phyloP scores from a whole-genome alignment of 2,329 filamentous ascomycete species.

The Fusarium nanum region DNA sequence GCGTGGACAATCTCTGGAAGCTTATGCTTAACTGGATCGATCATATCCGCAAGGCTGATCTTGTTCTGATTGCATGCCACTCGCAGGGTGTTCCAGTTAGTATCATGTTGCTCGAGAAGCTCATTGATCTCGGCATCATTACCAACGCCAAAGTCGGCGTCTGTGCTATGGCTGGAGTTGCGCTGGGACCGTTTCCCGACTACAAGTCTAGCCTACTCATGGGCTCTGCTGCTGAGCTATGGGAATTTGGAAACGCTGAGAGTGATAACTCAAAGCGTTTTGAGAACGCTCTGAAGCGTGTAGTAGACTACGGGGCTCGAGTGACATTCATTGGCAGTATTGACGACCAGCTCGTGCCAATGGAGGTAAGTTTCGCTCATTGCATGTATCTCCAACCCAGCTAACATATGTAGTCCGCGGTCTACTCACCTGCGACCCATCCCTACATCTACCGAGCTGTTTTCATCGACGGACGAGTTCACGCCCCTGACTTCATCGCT shows the following conservation, averaged over 20 bases:
- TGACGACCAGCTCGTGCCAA: slow-evolving; percentile 93
- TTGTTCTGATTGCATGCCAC: slow-evolving; percentile 92
- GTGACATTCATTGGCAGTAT: slow-evolving; percentile 94
- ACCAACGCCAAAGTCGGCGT: slow-evolving; percentile 82
- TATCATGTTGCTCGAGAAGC: slow-evolving; percentile 90
- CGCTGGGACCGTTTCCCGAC: slow-evolving; percentile 90
- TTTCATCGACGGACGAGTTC: slow-evolving; percentile 92
- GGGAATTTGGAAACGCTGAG: slow-evolving; percentile 87
- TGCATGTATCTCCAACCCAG: not conserved
- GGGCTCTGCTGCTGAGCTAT: slow-evolving; percentile 91
- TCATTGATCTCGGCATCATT: slow-evolving; percentile 90
- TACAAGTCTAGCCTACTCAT: slow-evolving; percentile 91
- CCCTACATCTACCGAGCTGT: slow-evolving; percentile 96
- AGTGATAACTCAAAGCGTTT: slow-evolving; percentile 88
- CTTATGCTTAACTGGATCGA: slow-evolving; percentile 95
- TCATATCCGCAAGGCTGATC: slow-evolving; percentile 85
- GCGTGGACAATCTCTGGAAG: slow-evolving; percentile 94
- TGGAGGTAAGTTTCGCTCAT: slow-evolving; percentile 73
- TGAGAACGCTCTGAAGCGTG: slow-evolving; percentile 77
- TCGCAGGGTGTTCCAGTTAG: slow-evolving; percentile 95
- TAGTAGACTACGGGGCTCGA: slow-evolving; percentile 81
- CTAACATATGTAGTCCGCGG: slow-evolving; percentile 72
- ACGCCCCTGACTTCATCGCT: slow-evolving; percentile 92
- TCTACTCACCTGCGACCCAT: slow-evolving; percentile 86
- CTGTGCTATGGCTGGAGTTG: slow-evolving; percentile 91